These are phyloP conservation scores for Debaryomyces maramus DNA, from an alignment of 805 yeast species.

Conservation along the genomic window DNA sequence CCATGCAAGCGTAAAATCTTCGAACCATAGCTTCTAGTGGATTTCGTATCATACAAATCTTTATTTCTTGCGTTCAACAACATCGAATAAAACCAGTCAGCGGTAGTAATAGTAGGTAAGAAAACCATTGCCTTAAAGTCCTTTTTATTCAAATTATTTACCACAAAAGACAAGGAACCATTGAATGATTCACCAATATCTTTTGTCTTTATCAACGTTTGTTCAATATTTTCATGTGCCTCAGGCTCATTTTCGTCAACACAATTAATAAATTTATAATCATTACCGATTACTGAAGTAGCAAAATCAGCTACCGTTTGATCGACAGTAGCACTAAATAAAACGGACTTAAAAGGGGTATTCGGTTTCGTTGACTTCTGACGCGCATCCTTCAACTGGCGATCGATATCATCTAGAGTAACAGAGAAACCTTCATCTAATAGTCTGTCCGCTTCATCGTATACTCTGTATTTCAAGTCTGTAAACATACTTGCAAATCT, in stretches of 20 bases:
- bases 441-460: constrained; percentile 91
- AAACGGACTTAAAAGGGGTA: constrained; percentile 56
- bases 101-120: constrained; percentile 73
- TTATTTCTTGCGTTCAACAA: constrained; percentile 24
- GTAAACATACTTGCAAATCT: constrained; percentile 47
- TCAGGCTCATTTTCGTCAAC: constrained; percentile 73
- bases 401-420: constrained; percentile 59
- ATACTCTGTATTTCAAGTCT: constrained; percentile 61
- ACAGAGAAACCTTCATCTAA: constrained; percentile 78
- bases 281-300: constrained; percentile 49
- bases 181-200: constrained; percentile 57
- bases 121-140: constrained; percentile 79
- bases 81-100: constrained; percentile 53
- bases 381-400: constrained; percentile 41
- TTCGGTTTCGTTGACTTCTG: constrained; percentile 17
- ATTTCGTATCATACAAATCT: constrained; percentile 17
- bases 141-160: constrained; percentile 34
- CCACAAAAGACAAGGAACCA: constrained; percentile 55
- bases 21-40: constrained; percentile 21
- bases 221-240: constrained; percentile 72
- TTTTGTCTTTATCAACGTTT: constrained; percentile 57
- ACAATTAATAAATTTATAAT: constrained; percentile 67
- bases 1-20: constrained; percentile 58
- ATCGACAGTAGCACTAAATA: constrained; percentile 89
- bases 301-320: constrained; percentile 68